Conservation (phyloP, 2,329 filamentous ascomycete genomes). For the Colletotrichum sublineola region DNA sequence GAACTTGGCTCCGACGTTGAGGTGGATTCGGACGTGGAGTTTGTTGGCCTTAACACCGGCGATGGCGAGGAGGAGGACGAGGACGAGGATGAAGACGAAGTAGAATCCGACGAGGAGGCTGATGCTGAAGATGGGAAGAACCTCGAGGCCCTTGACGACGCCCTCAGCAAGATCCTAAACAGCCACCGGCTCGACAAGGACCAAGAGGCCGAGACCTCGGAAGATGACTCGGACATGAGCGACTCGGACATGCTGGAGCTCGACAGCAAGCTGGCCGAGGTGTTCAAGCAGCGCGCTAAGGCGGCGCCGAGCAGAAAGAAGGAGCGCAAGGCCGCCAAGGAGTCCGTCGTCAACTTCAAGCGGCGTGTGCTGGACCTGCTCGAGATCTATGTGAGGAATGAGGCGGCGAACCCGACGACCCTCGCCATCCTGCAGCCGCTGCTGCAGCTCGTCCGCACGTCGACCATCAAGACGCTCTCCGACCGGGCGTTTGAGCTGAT, state of each 20-base stretch:
- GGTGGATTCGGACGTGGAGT: constrained; percentile 65
- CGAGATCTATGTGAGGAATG: constrained; percentile 85
- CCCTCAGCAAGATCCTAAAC: constrained; percentile 82
- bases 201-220: constrained; percentile 66
- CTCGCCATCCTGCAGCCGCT: constrained; percentile 82
- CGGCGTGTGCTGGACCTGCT: constrained; percentile 91
- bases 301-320: constrained; percentile 77
- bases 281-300: constrained; percentile 84
- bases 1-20: constrained; percentile 60
- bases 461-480: constrained; percentile 79
- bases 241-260: constrained; percentile 96
- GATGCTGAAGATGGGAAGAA: constrained; percentile 59
- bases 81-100: constrained; percentile 58
- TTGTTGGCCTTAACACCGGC: constrained; percentile 57
- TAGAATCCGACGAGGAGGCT: constrained; percentile 57
- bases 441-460: constrained; percentile 81
- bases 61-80: constrained; percentile 59
- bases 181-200: constrained; percentile 76
- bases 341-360: constrained; percentile 94
- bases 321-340: constrained; percentile 87
- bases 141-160: constrained; percentile 73
- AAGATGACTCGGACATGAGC: constrained; percentile 86
- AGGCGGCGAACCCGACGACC: constrained; percentile 75
- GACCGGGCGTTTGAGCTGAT: constrained; percentile 81
- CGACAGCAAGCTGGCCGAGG: constrained; percentile 84